Conservation (phyloP, 2,329 filamentous ascomycete genomes). For the Xylariales sp. region DNA sequence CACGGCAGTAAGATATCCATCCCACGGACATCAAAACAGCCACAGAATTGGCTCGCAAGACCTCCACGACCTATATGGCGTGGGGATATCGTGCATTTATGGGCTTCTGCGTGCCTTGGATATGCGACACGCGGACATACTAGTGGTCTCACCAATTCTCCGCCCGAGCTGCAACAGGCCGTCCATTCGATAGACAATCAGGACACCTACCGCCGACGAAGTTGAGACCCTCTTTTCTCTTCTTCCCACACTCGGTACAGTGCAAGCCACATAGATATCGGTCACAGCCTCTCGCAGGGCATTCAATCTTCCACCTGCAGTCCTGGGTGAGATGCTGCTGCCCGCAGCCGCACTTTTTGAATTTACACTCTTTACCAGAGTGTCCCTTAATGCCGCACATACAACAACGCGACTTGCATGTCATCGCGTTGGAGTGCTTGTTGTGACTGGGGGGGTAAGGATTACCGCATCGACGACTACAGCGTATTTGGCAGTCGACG, state of each 20-base stretch:
- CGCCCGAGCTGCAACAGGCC: too few relatives aligned
- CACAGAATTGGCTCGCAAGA: too few relatives aligned
- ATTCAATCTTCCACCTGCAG: conserved; percentile 34
- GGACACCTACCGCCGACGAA: conserved; percentile 28
- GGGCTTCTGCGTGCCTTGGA: too few relatives aligned
- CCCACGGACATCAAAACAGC: too few relatives aligned
- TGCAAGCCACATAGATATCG: conserved; percentile 31
- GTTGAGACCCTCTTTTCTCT: conserved; percentile 17
- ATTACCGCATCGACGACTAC: conserved; percentile 29
- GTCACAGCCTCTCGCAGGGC: conserved; percentile 25
- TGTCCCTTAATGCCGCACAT: conserved; percentile 37
- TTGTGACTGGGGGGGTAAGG: conserved; percentile 18
- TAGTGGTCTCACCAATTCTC: too few relatives aligned
- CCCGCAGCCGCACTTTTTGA: conserved; percentile 31
- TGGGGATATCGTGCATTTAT: too few relatives aligned
- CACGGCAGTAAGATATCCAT: too few relatives aligned
- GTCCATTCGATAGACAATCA: too few relatives aligned
- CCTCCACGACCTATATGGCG: too few relatives aligned
- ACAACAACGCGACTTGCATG: conserved; percentile 32
- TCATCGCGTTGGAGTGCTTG: conserved; percentile 32
- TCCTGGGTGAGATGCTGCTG: conserved; percentile 32
- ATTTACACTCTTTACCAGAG: conserved; percentile 29
- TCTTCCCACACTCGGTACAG: conserved; percentile 29
- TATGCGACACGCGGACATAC: too few relatives aligned
- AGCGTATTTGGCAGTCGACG: conserved; percentile 26